Evolutionary conservation across 345 rosid species (phyloP), one percentile per base, ranked within the genome.

Genomic region (Camelina sativa): DNA sequence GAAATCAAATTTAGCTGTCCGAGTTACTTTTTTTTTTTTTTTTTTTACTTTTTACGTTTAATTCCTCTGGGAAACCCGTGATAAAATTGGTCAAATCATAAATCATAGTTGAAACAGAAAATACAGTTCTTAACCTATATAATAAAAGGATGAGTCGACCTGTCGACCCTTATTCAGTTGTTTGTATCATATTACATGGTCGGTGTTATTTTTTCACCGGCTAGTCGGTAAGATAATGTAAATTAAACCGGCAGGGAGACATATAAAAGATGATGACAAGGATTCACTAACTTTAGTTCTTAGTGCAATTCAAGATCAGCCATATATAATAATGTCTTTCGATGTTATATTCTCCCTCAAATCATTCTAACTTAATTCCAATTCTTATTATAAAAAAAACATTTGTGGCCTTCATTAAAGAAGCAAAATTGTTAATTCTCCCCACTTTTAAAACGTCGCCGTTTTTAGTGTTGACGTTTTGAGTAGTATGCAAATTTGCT

Each of bases 251-350:
- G 11, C 6, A 38, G 12, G 0, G 37, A 62, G 19, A 52, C 25
- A 64, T 54, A 35, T 11, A 22, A 25, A 40, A 28, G 50, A 1
- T 8, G 28, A 32, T 74, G 72, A 76, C 75, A 62, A 44, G 70
- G 74, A 69, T 62, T 51, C 75, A 69, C 70, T 62, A 54, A 76
- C 58, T 62, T 67, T 75, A 61, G 9, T 28, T 69, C 57, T 62
- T 76, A 69, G 70, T 69, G 70, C 70, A 52, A 62, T 55, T 44
- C 65, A 69, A 76, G 22, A 34, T 54, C 75, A 69, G 71, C 71
- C 80, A 69, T 62, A 69, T 69, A 59, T 28, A 28, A 28, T 3
- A 28, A 28, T 53, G 11, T 74, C 16, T 48, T 35, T 48, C 52
- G 17, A 47, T 25, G 43, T 58, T 53, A 63, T 73, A 73, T 62